phyloP scores from a whole-genome alignment of 2,329 filamentous ascomycete genomes.

The Beauveria australis region DNA sequence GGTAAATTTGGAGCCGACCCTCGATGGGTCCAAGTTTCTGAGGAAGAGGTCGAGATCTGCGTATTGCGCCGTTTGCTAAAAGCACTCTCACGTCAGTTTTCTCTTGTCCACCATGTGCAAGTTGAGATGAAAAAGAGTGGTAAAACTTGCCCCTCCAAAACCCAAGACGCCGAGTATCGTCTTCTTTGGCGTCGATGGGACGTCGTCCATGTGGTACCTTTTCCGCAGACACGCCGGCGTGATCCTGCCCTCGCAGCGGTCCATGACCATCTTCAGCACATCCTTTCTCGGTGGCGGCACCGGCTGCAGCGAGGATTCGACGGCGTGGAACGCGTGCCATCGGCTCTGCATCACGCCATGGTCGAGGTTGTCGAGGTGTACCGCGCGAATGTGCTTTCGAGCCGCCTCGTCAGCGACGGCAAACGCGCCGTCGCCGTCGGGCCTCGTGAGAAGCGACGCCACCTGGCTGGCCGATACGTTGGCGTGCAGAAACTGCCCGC shows the following conservation, averaged over 20 bases:
- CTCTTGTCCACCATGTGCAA: background rate
- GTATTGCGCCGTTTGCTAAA: constrained; percentile 39
- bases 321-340: background rate
- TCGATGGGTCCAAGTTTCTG: constrained; percentile 41
- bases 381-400: background rate
- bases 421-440: constrained; percentile 1
- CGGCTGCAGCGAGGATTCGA: background rate
- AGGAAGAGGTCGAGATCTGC: constrained; percentile 50
- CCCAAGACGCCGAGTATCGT: constrained; percentile 56
- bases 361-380: background rate
- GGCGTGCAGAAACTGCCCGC: constrained; percentile 34
- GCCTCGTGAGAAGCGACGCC: constrained; percentile 38
- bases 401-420: background rate
- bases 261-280: constrained; percentile 11
- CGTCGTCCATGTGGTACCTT: constrained; percentile 34
- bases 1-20: constrained; percentile 46
- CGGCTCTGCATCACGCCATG: background rate
- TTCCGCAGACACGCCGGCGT: constrained; percentile 37
- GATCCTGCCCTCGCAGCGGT: constrained; percentile 28
- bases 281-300: background rate
- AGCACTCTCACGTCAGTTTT: background rate
- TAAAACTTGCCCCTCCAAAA: constrained; percentile 29
- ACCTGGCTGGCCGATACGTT: constrained; percentile 30
- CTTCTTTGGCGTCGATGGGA: constrained; percentile 48
- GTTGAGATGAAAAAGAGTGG: background rate